Conservation (phyloP, 345 rosid genomes). For the Viola odorata region DNA sequence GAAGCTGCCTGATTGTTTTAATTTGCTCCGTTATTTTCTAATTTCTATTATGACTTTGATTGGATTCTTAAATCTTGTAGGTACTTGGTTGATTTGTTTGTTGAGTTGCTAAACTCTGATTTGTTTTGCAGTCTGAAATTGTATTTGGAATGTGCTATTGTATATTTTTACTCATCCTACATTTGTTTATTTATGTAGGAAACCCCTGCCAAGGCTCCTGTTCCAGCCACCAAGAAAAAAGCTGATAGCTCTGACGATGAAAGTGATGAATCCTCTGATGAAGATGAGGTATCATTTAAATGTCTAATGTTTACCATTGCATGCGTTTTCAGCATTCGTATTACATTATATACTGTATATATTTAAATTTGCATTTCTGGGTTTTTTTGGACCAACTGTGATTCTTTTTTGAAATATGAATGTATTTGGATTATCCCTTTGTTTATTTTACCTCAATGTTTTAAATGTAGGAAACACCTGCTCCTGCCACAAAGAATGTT, state of each 20-base stretch:
- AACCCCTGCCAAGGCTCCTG: conserved; percentile 1
- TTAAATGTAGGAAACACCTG: conserved; percentile 1
- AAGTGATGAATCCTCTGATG: conserved; percentile 1
- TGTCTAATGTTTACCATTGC: too few relatives aligned
- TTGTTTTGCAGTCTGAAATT: too few relatives aligned
- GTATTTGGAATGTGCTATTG: too few relatives aligned
- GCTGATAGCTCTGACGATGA: conserved; percentile 30
- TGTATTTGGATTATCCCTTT: not conserved
- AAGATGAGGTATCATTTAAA: not conserved
- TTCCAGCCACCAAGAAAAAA: conserved; percentile 17
- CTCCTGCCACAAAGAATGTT: conserved; percentile 12
- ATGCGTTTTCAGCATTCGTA: not conserved
- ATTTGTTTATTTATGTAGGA: not conserved
- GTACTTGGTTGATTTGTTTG: too few relatives aligned
- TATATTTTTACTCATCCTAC: too few relatives aligned
- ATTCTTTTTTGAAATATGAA: not conserved
- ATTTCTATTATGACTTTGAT: too few relatives aligned
- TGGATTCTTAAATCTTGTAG: too few relatives aligned
- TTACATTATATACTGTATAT: too few relatives aligned
- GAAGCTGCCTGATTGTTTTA: too few relatives aligned
- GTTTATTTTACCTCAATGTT: not conserved
- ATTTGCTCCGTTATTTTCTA: too few relatives aligned
- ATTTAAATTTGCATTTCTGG: not conserved
- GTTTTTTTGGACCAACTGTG: not conserved
- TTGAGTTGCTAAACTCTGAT: too few relatives aligned